A percentile compares a stretch with the other conserved stretches of the same genome.
These are phyloP conservation scores for Trypanosoma avium DNA, from an alignment of 208 protist genomes.

Conservation along the genomic window DNA sequence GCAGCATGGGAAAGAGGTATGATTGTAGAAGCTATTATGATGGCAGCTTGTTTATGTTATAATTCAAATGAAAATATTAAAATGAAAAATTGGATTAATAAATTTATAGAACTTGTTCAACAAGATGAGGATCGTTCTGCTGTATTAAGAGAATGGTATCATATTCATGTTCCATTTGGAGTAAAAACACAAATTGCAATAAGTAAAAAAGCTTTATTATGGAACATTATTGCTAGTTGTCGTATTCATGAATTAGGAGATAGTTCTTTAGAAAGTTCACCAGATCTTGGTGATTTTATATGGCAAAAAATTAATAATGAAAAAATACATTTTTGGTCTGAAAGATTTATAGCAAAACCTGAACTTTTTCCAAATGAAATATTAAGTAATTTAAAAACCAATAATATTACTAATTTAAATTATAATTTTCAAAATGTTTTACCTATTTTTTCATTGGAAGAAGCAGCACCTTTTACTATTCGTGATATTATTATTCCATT, in stretches of 20 bases:
- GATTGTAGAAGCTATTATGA: slow-evolving; percentile 59
- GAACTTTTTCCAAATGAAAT: slow-evolving; percentile 24
- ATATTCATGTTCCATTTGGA: slow-evolving; percentile 33
- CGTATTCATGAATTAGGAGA: slow-evolving; percentile 38
- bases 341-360: slow-evolving; percentile 15
- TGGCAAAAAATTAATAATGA: not conserved
- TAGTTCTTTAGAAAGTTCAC: slow-evolving; percentile 23
- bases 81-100: slow-evolving; percentile 28
- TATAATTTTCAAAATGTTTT: not conserved
- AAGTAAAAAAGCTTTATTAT: slow-evolving; percentile 50
- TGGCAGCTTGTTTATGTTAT: slow-evolving; percentile 38
- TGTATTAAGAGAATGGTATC: slow-evolving; percentile 46
- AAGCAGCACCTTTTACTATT: slow-evolving; percentile 25
- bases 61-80: not conserved
- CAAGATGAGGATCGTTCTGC: slow-evolving; percentile 56
- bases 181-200: slow-evolving; percentile 29
- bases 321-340: not conserved
- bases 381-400: slow-evolving; percentile 4
- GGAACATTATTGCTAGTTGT: slow-evolving; percentile 77
- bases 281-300: slow-evolving; percentile 69
- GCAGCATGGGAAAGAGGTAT: slow-evolving; percentile 44
- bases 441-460: slow-evolving; percentile 27
- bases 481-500: slow-evolving; percentile 37
- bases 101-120: slow-evolving; percentile 36
- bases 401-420: not conserved